A percentile compares a stretch with the other conserved stretches of the same genome.
Conservation (phyloP, 176 grass and related monocot genomes). For the Ananas comosus region DNA sequence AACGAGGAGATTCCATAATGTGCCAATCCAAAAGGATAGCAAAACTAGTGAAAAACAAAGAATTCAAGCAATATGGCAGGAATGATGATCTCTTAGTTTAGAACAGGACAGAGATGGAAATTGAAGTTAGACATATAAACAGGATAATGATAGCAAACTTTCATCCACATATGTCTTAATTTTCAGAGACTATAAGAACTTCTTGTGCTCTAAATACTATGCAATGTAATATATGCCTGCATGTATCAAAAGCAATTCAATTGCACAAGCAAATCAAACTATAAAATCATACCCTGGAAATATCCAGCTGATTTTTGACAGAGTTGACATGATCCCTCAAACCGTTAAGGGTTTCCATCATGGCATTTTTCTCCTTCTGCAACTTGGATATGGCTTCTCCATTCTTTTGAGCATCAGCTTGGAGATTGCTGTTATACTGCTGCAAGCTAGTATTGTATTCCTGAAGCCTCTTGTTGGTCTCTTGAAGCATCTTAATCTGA, state of each 20-base stretch:
- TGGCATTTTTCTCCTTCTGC: conserved; percentile 22
- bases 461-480: conserved; percentile 22
- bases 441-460: conserved; percentile 26
- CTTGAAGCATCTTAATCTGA: conserved; percentile 25
- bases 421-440: conserved; percentile 28
- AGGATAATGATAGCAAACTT: too few relatives aligned
- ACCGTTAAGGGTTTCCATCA: conserved; percentile 23
- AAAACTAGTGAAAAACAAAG: too few relatives aligned
- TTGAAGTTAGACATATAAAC: too few relatives aligned
- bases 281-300: conserved; percentile 16
- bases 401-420: conserved; percentile 15
- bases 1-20: not conserved
- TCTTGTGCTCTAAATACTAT: too few relatives aligned
- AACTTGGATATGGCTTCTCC: conserved; percentile 16
- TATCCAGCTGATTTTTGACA: conserved; percentile 24
- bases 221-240: too few relatives aligned
- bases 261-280: not conserved
- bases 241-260: too few relatives aligned
- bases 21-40: not conserved
- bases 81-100: too few relatives aligned
- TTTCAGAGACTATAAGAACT: too few relatives aligned
- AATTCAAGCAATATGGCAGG: too few relatives aligned
- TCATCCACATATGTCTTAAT: too few relatives aligned
- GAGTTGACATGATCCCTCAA: conserved; percentile 13
- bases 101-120: too few relatives aligned